phyloP scores from a whole-genome alignment of 805 yeast species.

The Wickerhamomyces sydowiorum region DNA sequence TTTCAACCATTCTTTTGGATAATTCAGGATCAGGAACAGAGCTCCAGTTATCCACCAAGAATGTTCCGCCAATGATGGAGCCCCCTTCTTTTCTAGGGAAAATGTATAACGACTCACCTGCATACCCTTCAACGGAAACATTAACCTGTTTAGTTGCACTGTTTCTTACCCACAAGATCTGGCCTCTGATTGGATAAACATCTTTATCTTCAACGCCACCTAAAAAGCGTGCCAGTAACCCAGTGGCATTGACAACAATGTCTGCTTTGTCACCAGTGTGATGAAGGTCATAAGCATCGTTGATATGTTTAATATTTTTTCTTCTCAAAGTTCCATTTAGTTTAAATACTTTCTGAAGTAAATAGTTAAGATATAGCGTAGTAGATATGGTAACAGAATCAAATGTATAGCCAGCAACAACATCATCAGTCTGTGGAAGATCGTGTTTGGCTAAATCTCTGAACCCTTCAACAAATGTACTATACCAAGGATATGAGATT shows the following conservation, averaged over 20 bases:
- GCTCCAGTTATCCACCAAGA: conserved; percentile 25
- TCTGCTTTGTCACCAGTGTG: conserved; percentile 35
- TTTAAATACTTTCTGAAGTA: conserved; percentile 38
- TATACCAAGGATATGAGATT: conserved; percentile 44
- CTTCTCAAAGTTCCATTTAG: conserved; percentile 46
- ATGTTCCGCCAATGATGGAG: conserved; percentile 55
- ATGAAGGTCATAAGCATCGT: conserved; percentile 43
- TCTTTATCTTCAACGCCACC: conserved; percentile 40
- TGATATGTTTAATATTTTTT: conserved; percentile 33
- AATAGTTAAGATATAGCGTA: conserved; percentile 47
- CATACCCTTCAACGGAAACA: conserved; percentile 28
- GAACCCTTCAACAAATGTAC: conserved; percentile 35
- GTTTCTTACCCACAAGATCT: conserved; percentile 37
- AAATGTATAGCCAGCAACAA: conserved; percentile 42
- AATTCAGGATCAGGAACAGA: conserved; percentile 35
- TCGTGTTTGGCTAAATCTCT: conserved; percentile 28
- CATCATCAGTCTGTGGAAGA: conserved; percentile 16
- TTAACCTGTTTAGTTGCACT: conserved; percentile 22
- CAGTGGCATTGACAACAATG: conserved; percentile 53
- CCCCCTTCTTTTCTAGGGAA: conserved; percentile 79
- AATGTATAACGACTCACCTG: conserved; percentile 45
- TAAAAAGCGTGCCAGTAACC: conserved; percentile 40
- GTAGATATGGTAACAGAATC: conserved; percentile 57
- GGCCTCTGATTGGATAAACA: conserved; percentile 54
- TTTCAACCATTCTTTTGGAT: conserved; percentile 35